These are phyloP conservation scores for Saxispiralis lemnorum DNA, from an alignment of 495 filamentous ascomycete species.

Conservation along the genomic window DNA sequence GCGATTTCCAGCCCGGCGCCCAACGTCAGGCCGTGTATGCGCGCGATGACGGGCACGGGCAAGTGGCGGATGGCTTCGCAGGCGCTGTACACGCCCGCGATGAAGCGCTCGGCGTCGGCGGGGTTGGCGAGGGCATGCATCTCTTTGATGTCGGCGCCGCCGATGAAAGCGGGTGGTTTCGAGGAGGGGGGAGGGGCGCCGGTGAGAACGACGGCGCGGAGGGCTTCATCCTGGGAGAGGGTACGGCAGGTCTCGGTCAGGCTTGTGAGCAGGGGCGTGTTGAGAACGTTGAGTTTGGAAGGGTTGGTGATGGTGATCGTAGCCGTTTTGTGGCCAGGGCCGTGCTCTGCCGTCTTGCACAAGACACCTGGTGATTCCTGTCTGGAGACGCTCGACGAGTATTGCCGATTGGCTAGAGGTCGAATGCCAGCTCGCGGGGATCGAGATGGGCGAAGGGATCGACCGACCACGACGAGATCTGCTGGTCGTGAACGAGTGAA, in stretches of 20 bases:
- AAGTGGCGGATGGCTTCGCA: conserved; percentile 14
- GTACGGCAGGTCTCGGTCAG: neutral
- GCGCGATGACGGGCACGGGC: conserved; percentile 14
- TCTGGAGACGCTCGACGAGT: too few relatives aligned
- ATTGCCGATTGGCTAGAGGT: too few relatives aligned
- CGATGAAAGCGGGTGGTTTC: conserved; percentile 12
- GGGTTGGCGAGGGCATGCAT: conserved; percentile 8
- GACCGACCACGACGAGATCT: too few relatives aligned
- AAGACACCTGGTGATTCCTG: neutral
- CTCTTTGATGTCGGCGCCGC: conserved; percentile 11
- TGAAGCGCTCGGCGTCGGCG: conserved; percentile 10
- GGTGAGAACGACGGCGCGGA: conserved; percentile 11
- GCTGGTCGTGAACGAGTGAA: too few relatives aligned
- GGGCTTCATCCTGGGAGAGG: conserved; percentile 2
- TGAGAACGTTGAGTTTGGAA: conserved; percentile 11
- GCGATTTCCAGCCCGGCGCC: conserved; percentile 16
- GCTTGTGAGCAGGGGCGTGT: conserved; percentile 4
- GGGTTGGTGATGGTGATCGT: conserved; percentile 14
- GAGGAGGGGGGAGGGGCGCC: conserved; percentile 4
- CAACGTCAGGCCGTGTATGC: conserved; percentile 12
- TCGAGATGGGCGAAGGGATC: too few relatives aligned
- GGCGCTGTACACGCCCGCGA: conserved; percentile 7
- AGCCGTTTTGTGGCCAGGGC: conserved; percentile 4
- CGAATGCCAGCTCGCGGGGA: too few relatives aligned
- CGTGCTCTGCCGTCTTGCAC: neutral